Base-by-base conservation (phyloP, 164 flowering plant species). In the Platanus orientalis region DNA sequence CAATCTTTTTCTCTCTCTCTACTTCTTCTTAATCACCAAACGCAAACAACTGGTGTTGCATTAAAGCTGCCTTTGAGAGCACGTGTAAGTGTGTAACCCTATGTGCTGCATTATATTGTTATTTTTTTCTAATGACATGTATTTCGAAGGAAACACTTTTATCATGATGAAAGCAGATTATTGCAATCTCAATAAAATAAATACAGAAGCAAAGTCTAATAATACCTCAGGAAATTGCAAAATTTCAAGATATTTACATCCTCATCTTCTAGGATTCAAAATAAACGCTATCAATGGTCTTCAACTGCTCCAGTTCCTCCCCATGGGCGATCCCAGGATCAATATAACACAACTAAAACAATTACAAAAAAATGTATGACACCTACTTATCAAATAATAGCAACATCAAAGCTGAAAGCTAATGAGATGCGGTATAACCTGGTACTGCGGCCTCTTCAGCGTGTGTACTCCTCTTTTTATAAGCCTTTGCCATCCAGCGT, bases 381-480 rank as follows among this genome's bases (percentile, higher is more conserved):
- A 24, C 30, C 28, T 30, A 50, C 10, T 25, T 17, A 40, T 45
- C 4, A 71, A 52, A 54, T 16, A 47, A 44, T 7, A 23, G 11
- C 28, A 21, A 17, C 51, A 42, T 32, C 11, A 36, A 42, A 13
- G 0, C 23, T 2, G 29, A 29, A 17, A 23, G 19, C 14, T 40
- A 34, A 34, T 26, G 26, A 66, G 50, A 54, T 36, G 67, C 13
- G 40, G 47, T 62, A 34, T 25, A 47, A 90, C 98, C 98, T 93
- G 98, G 71, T 90, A 93, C 29, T 83, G 90, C 36, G 84, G 84
- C 77, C 87, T 83, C 80, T 75, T 83, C 58, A 93, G 80, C 19
- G 97, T 88, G 69, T 90, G 90, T 21, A 81, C 71, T 40, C 98
- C 97, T 72, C 96, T 88, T 78, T 93, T 90, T 50, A 93, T 75